These are phyloP conservation scores for Pyrenophora tritici-repentis DNA, from an alignment of 2,329 filamentous ascomycete species.

Conservation along the genomic window DNA sequence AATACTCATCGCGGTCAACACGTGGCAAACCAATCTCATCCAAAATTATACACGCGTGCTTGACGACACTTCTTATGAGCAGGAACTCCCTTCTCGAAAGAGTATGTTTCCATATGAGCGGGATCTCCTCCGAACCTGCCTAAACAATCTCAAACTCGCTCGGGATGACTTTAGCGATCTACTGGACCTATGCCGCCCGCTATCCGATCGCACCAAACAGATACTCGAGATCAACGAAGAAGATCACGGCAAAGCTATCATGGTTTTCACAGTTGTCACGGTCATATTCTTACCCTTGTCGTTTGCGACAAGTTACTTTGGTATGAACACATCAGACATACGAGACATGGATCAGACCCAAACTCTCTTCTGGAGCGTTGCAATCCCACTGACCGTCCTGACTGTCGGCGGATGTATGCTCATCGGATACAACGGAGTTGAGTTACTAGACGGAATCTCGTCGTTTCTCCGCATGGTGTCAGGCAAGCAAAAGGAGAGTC, in stretches of 20 bases:
- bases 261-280: constrained; percentile 53
- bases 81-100: constrained; percentile 23
- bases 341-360: constrained; percentile 49
- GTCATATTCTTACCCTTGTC: constrained; percentile 53
- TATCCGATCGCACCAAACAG: constrained; percentile 42
- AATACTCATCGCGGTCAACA: constrained; percentile 30
- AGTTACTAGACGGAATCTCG: constrained; percentile 22
- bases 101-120: constrained; percentile 31
- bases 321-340: constrained; percentile 50
- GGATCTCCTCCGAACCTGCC: constrained; percentile 28
- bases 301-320: constrained; percentile 52
- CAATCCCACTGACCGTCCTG: constrained; percentile 34
- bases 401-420: constrained; percentile 33
- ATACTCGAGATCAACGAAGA: constrained; percentile 44
- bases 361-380: constrained; percentile 48
- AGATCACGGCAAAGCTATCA: constrained; percentile 50
- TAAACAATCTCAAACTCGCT: constrained; percentile 25
- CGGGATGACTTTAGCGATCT: constrained; percentile 33
- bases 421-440: constrained; percentile 39
- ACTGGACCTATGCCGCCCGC: constrained; percentile 32
- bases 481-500: constrained; percentile 24
- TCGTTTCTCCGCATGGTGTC: constrained; percentile 19
- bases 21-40: constrained; percentile 35
- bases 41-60: constrained; percentile 33
- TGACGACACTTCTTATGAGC: constrained; percentile 31